These are phyloP conservation scores for Hura crepitans DNA, from an alignment of 441 rosid species.

Conservation along the genomic window DNA sequence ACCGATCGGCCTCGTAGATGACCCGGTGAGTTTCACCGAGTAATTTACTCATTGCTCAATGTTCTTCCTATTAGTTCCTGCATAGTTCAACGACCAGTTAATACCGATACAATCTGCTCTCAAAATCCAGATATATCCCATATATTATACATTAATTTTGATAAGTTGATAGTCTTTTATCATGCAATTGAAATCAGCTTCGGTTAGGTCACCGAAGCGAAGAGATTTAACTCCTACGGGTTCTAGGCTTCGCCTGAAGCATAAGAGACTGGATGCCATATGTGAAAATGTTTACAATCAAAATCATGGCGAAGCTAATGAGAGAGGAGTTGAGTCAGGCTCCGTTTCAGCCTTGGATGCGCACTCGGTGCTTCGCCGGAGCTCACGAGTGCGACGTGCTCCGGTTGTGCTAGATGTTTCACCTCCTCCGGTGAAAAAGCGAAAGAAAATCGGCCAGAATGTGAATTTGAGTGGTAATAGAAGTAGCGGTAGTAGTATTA, in stretches of 20 bases:
- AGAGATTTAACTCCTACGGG: conserved; percentile 36
- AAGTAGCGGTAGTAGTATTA: conserved; percentile 21
- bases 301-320: conserved; percentile 51
- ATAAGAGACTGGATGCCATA: conserved; percentile 88
- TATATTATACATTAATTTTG: background rate
- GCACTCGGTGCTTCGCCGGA: conserved; percentile 62
- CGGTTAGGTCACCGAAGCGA: conserved; percentile 39
- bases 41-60: conserved; percentile 3
- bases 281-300: conserved; percentile 67
- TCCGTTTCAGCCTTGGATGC: conserved; percentile 24
- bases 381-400: conserved; percentile 64
- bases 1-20: conserved; percentile 15
- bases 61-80: background rate
- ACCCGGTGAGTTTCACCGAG: conserved; percentile 23
- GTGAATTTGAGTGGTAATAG: conserved; percentile 27
- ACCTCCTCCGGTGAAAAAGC: conserved; percentile 66
- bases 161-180: conserved; percentile 25
- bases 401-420: conserved; percentile 77
- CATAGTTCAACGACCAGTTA: conserved; percentile 2
- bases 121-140: background rate
- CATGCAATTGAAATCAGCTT: conserved; percentile 59
- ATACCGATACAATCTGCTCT: conserved; percentile 16
- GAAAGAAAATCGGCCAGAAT: conserved; percentile 38
- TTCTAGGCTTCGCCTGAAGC: conserved; percentile 68
- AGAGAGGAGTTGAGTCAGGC: conserved; percentile 22